Base-by-base conservation (phyloP, 228 moss, liverwort and hornwort genomes). In the Sphagnum magellanicum region DNA sequence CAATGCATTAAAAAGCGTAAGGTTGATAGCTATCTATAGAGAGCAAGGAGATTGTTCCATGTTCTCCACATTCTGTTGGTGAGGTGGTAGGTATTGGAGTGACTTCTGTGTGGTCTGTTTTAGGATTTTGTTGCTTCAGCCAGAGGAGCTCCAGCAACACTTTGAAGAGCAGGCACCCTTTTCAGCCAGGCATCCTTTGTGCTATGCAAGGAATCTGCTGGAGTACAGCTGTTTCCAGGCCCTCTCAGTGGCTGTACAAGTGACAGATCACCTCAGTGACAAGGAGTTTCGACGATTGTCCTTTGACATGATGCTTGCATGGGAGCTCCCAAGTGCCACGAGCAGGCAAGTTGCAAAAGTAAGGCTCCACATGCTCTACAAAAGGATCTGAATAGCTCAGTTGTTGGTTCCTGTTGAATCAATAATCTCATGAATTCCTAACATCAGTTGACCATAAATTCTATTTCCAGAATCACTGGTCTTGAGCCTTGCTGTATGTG, bases 231-330 rank as follows among this genome's bases (percentile, higher is more conserved):
- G 93, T 77, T 97, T 97, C 73, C 78, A 85, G 71, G 97, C 91
- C 16, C 91, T 97, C 46, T 93, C 97, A 67, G 90, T 97, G 72
- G 88, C 79, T 76, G 87, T 88, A 76, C 95, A 90, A 81, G 86
- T 88, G 12, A 77, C 91, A 46, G 97, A 91, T 53, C 85, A 85
- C 71, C 66, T 91, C 48, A 88, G 81, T 64, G 84, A 97, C 70
- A 97, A 84, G 73, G 93, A 91, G 60, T 93, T 97, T 79, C 85
- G 84, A 3, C 86, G 92, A 63, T 75, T 97, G 73, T 76, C 91
- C n/a, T 97, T 91, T 70, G 97, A 97, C 65, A 97, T 97, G 97
- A 97, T 97, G 97, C 91, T 97, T 60, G 91, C 97, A 60, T 97
- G 97, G 97, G 84, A 97, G 78, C 88, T 88, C 75, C 97, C 97